A percentile compares a stretch with the other conserved stretches of the same genome.
phyloP scores from a whole-genome alignment of 306 rosid genomes.

The Cotoneaster glaucophyllus region DNA sequence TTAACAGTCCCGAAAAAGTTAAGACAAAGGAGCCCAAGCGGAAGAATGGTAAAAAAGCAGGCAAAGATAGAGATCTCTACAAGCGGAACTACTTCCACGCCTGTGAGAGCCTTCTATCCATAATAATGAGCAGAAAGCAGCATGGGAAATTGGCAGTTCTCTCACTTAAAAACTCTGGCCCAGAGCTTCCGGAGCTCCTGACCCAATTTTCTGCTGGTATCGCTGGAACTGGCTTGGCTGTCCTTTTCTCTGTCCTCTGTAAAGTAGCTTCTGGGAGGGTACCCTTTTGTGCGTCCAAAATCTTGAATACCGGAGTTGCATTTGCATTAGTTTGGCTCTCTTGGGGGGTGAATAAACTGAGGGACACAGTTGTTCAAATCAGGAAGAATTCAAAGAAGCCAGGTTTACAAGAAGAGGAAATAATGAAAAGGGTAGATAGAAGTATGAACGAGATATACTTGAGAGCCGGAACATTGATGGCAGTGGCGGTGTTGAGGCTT shows the following conservation, averaged over 20 bases:
- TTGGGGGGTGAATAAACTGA: slow-evolving; percentile 56
- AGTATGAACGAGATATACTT: slow-evolving; percentile 50
- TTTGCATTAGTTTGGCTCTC: slow-evolving; percentile 81
- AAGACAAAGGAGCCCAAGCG: slow-evolving; percentile 52
- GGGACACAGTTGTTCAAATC: slow-evolving; percentile 42
- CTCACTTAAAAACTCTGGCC: slow-evolving; percentile 61
- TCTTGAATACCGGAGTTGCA: slow-evolving; percentile 57
- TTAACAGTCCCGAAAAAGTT: slow-evolving; percentile 64
- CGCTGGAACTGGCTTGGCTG: slow-evolving; percentile 79
- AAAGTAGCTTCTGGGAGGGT: slow-evolving; percentile 53
- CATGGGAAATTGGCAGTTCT: slow-evolving; percentile 38
- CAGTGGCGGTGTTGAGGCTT: slow-evolving; percentile 50
- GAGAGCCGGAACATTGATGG: slow-evolving; percentile 59
- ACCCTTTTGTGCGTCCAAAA: slow-evolving; percentile 45
- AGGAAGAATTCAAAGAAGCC: slow-evolving; percentile 51
- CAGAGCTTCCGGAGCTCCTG: slow-evolving; percentile 74
- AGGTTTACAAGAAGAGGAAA: slow-evolving; percentile 53
- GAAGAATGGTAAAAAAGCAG: slow-evolving; percentile 41
- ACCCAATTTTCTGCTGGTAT: slow-evolving; percentile 64
- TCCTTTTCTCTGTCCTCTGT: slow-evolving; percentile 54
- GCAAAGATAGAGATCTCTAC: slow-evolving; percentile 60
- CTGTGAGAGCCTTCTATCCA: slow-evolving; percentile 73
- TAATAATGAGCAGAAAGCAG: slow-evolving; percentile 45
- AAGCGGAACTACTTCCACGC: slow-evolving; percentile 64
- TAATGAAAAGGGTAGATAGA: slow-evolving; percentile 48